Evolutionary conservation across 1,284 basidiomycete species (phyloP).

Genomic region (Albatrellus sp.): DNA sequence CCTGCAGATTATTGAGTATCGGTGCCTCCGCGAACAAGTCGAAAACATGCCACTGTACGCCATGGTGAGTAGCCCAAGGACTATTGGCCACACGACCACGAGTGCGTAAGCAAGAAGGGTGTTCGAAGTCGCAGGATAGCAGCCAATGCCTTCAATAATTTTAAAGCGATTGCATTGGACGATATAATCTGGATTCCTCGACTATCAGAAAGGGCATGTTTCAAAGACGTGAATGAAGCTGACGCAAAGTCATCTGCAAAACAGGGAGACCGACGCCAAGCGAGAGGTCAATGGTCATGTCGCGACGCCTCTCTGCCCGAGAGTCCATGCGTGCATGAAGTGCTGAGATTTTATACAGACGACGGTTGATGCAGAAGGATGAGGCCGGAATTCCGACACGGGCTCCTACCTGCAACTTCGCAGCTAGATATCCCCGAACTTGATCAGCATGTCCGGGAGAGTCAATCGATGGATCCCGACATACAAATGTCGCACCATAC

Average conservation of each 20-base stretch:
- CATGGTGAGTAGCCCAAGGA: conserved; percentile 26
- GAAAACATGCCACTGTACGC: conserved; percentile 24
- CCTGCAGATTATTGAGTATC: conserved; percentile 18
- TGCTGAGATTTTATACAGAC: conserved; percentile 33
- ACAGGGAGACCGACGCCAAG: conserved; percentile 26
- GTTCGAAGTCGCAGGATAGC: conserved; percentile 23
- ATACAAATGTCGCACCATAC: conserved; percentile 71
- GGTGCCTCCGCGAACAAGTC: neutral
- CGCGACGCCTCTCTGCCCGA: conserved; percentile 19
- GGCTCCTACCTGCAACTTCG: conserved; percentile 22
- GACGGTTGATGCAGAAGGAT: conserved; percentile 34
- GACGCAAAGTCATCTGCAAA: conserved; percentile 23
- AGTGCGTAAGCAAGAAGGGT: conserved; percentile 26
- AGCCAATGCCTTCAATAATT: conserved; percentile 33
- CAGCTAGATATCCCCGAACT: conserved; percentile 16
- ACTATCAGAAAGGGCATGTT: neutral
- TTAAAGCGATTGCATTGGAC: conserved; percentile 34
- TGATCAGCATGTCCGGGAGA: neutral
- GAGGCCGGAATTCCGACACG: conserved; percentile 28
- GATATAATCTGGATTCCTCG: conserved; percentile 23
- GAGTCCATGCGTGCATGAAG: conserved; percentile 16
- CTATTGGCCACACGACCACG: conserved; percentile 22
- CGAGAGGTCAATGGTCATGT: conserved; percentile 22
- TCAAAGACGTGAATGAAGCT: conserved; percentile 13
- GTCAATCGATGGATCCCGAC: conserved; percentile 13